A percentile compares a stretch with the other conserved stretches of the same genome.
phyloP scores from a whole-genome alignment of 768 basidiomycete species.

The Leccinum subtestaceum region DNA sequence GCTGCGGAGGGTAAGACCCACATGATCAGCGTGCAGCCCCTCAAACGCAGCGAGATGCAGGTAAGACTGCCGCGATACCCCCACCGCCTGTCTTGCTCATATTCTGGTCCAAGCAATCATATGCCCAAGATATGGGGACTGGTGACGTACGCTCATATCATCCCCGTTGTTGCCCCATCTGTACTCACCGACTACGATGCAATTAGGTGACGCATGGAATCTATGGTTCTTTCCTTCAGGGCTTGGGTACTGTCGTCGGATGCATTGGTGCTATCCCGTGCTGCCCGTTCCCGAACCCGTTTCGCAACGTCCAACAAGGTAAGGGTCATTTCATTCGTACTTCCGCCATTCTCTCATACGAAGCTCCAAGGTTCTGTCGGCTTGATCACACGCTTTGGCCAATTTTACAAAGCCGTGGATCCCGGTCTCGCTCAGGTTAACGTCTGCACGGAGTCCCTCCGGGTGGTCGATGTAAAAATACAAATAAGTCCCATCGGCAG shows the following conservation, averaged over 20 bases:
- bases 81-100: constrained; percentile 4
- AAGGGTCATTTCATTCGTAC: constrained; percentile 10
- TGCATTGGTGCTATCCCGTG: constrained; percentile 76
- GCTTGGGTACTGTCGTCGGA: constrained; percentile 66
- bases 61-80: constrained; percentile 33
- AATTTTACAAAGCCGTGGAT: constrained; percentile 95
- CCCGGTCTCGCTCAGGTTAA: constrained; percentile 91
- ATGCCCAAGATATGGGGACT: constrained; percentile 85
- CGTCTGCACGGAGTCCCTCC: constrained; percentile 87
- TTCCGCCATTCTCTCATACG: constrained; percentile 18
- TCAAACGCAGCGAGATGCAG: constrained; percentile 88
- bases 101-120: constrained; percentile 63
- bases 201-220: constrained; percentile 73
- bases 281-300: constrained; percentile 82
- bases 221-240: constrained; percentile 79
- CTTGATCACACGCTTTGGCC: constrained; percentile 87
- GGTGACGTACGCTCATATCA: constrained; percentile 40
- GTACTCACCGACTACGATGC: constrained; percentile 1
- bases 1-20: constrained; percentile 31
- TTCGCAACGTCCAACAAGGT: constrained; percentile 85
- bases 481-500: constrained; percentile 87
- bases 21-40: constrained; percentile 78
- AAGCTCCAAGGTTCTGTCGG: constrained; percentile 70
- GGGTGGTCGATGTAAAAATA: constrained; percentile 91
- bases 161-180: neutral